Percentiles rank a stretch among this genome's conserved stretches.
These are phyloP conservation scores for Naganishia randhawae DNA, from an alignment of 768 basidiomycete species.

Conservation along the genomic window DNA sequence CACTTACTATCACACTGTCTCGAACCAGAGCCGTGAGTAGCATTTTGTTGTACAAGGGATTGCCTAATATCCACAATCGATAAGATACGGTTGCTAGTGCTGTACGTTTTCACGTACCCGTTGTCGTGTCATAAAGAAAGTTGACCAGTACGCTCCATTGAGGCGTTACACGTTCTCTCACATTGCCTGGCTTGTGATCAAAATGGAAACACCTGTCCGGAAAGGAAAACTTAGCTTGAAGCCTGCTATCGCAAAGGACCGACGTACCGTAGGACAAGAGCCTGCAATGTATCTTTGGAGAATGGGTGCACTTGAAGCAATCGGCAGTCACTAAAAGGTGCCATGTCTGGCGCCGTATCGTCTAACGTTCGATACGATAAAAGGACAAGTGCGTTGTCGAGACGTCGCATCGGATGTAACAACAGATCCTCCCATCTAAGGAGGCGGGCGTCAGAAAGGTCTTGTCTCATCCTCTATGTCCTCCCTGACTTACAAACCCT, in stretches of 20 bases:
- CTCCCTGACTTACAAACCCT: background rate
- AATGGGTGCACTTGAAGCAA: background rate
- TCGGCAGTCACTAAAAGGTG: background rate
- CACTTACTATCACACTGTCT: slow-evolving; percentile 18
- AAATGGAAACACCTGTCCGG: slow-evolving; percentile 22
- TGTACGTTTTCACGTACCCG: no score
- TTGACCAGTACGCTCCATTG: slow-evolving; percentile 23
- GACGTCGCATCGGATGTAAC: slow-evolving; percentile 23
- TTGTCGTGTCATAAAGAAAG: slow-evolving; percentile 34
- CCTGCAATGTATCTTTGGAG: slow-evolving; percentile 1
- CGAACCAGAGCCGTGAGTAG: slow-evolving; percentile 16
- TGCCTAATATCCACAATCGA: no score
- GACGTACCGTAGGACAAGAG: slow-evolving; percentile 7
- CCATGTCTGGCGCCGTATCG: slow-evolving; percentile 16
- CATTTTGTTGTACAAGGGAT: slow-evolving; percentile 32
- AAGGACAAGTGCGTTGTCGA: slow-evolving; percentile 33
- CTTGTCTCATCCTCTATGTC: background rate
- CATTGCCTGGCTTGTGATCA: slow-evolving; percentile 4
- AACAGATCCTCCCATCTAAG: slow-evolving; percentile 22
- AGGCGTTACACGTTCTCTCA: slow-evolving; percentile 9
- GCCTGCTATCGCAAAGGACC: background rate
- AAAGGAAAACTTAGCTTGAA: background rate
- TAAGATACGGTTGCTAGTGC: no score
- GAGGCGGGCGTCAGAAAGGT: background rate
- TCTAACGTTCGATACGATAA: slow-evolving; percentile 32